A percentile compares a stretch with the other conserved stretches of the same genome.
phyloP scores from a whole-genome alignment of 2,329 filamentous ascomycete genomes.

The Beauveria varroae region DNA sequence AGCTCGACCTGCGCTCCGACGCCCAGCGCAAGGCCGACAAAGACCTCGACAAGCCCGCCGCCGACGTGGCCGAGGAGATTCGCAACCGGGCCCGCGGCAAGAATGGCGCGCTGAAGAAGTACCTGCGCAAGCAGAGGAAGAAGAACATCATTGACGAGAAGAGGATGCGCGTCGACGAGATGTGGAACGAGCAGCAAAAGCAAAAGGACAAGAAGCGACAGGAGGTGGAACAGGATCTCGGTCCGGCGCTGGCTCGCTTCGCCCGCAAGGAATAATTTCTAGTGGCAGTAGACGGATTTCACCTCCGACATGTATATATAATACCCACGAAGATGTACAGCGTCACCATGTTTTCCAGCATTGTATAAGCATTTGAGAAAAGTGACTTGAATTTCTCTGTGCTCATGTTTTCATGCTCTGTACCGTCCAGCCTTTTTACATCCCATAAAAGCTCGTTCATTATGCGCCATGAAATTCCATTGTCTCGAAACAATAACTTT shows the following conservation, averaged over 20 bases:
- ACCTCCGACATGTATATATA: constrained; percentile 10
- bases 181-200: constrained; percentile 65
- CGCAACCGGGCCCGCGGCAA: constrained; percentile 78
- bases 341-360: background rate
- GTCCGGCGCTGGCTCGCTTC: constrained; percentile 81
- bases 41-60: constrained; percentile 65
- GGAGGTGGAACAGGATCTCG: constrained; percentile 65
- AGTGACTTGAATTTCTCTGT: background rate
- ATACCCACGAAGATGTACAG: constrained; percentile 15
- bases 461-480: background rate
- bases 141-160: constrained; percentile 97
- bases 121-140: constrained; percentile 82
- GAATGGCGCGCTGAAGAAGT: constrained; percentile 82
- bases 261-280: constrained; percentile 56
- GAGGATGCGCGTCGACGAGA: constrained; percentile 75
- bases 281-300: constrained; percentile 1
- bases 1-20: constrained; percentile 72
- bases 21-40: constrained; percentile 69
- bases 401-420: background rate
- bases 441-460: background rate
- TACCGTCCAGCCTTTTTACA: background rate
- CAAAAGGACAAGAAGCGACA: constrained; percentile 54
- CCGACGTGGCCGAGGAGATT: constrained; percentile 52
- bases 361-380: background rate
- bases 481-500: background rate